Evolutionary conservation across 2,329 filamentous ascomycete species (phyloP), one percentile per base, ranked within the genome.

Genomic region (Blastomyces gilchristii): DNA sequence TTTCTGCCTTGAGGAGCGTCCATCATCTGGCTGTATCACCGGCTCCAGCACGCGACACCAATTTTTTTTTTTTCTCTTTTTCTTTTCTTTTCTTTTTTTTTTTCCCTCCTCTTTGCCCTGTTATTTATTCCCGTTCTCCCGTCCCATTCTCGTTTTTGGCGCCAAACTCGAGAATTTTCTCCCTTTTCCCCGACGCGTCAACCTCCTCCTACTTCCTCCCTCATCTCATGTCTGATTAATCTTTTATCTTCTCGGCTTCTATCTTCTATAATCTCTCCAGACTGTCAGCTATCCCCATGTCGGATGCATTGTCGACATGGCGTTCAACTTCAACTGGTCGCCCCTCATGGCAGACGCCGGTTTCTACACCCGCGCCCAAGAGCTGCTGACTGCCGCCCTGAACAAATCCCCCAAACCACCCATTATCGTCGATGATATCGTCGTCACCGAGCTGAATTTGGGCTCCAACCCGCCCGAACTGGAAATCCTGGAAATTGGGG

Each of bases 271-370:
- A 1, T 3, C 16, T 49, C 45, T 49, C 47, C 14, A 31, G 34
- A 14, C 12, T 7, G 11, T 31, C 18, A 18, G 25, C 22, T 2
- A 11, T 22, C 52, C 60, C 34, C 49, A 45, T 62, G 50, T 58
- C 61, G 53, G 28, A 63, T 65, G 61, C 58, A 56, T 68, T 66
- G 69, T 67, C 66, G 69, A 65, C 78, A 99, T 99, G 94, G 94
- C 94, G 70, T 99, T 99, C 89, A 97, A 97, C 83, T 99, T 99
- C 89, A 97, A 97, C 90, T 99, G 94, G 94, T 96, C 91, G 84
- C 94, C 94, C 74, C 84, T 99, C 68, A 94, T 95, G 79, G 93
- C 93, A 73, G 94, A 97, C 80, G 93, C 90, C 72, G 85, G 87
- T 70, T 94, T 94, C 77, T 93, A 93, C 78, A 85, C 89, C 74